phyloP scores from a whole-genome alignment of 176 grass and related monocot genomes.

The Microstegium vimineum region DNA sequence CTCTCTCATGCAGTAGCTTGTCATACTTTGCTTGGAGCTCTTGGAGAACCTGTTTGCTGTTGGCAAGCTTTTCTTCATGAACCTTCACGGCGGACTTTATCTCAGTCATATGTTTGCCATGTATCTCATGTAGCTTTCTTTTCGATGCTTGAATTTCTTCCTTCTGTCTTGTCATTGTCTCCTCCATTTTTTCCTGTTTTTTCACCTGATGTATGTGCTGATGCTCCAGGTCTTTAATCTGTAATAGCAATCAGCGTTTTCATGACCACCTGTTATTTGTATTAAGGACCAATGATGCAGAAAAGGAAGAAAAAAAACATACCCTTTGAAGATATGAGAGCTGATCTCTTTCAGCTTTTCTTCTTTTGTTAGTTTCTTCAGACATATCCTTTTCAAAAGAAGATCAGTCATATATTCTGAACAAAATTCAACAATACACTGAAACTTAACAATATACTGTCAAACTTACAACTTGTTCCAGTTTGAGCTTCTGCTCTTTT shows the following conservation, averaged over 20 bases:
- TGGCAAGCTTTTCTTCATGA: constrained; percentile 40
- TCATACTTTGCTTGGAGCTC: constrained; percentile 43
- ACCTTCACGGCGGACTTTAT: constrained; percentile 33
- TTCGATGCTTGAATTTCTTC: constrained; percentile 41
- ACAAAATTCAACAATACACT: constrained; percentile 17
- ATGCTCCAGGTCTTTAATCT: constrained; percentile 42
- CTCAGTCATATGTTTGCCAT: constrained; percentile 16
- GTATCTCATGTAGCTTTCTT: constrained; percentile 24
- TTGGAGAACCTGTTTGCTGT: constrained; percentile 33
- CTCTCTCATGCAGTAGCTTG: constrained; percentile 31
- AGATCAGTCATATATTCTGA: constrained; percentile 29
- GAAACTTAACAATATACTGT: constrained; percentile 3
- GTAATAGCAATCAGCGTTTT: constrained; percentile 1
- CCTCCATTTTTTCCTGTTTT: constrained; percentile 40
- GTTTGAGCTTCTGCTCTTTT: constrained; percentile 28
- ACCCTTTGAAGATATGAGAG: constrained; percentile 54
- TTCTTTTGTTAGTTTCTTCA: constrained; percentile 59
- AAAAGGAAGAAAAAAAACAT: constrained; percentile 10
- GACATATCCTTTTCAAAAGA: constrained; percentile 32
- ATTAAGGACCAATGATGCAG: background rate
- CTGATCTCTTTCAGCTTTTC: constrained; percentile 46
- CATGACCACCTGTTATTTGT: background rate
- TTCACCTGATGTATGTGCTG: constrained; percentile 33
- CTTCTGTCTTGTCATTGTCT: constrained; percentile 28
- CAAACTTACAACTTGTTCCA: constrained; percentile 34